Evolutionary conservation across 1,284 basidiomycete species (phyloP).

Genomic region (Amylostereum chailletii): DNA sequence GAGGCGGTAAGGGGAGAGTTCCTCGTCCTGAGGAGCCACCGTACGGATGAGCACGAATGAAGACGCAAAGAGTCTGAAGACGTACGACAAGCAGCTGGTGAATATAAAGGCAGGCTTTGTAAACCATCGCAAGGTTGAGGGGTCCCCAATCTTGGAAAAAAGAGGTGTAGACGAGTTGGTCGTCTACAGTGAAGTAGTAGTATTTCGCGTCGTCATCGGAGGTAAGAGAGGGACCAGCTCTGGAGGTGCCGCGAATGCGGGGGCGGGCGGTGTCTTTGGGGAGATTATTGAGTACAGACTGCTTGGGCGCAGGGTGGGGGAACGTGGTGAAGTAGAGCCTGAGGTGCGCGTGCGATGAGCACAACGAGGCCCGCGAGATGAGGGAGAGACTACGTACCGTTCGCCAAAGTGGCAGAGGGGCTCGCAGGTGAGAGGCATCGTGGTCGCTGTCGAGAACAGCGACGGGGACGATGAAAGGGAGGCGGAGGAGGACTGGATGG

Average conservation of each 20-base stretch:
- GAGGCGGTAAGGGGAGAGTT: constrained; percentile 59
- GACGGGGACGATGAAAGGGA: constrained; percentile 1
- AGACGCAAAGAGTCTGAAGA: constrained; percentile 5
- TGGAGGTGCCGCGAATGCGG: constrained; percentile 48
- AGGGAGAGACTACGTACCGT: constrained; percentile 35
- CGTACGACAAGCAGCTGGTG: constrained; percentile 81
- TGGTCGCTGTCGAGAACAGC: constrained; percentile 3
- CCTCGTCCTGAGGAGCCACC: constrained; percentile 48
- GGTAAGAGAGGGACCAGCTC: constrained; percentile 47
- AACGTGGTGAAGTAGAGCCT: constrained; percentile 82
- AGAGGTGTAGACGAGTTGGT: constrained; percentile 85
- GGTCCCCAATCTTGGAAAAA: constrained; percentile 97
- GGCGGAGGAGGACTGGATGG: not conserved
- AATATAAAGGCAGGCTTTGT: constrained; percentile 89
- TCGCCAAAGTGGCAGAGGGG: constrained; percentile 70
- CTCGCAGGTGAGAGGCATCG: constrained; percentile 49
- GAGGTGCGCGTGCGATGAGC: constrained; percentile 11
- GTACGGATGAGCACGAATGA: constrained; percentile 12
- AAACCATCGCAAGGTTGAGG: constrained; percentile 86
- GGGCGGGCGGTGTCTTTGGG: constrained; percentile 43
- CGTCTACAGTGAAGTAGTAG: constrained; percentile 86
- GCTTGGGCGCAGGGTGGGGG: constrained; percentile 56
- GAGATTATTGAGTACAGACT: constrained; percentile 52
- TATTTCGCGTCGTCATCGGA: constrained; percentile 65
- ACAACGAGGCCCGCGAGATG: not conserved